Evolutionary conservation across 345 rosid species (phyloP).

Genomic region (Pelargonium nanum): DNA sequence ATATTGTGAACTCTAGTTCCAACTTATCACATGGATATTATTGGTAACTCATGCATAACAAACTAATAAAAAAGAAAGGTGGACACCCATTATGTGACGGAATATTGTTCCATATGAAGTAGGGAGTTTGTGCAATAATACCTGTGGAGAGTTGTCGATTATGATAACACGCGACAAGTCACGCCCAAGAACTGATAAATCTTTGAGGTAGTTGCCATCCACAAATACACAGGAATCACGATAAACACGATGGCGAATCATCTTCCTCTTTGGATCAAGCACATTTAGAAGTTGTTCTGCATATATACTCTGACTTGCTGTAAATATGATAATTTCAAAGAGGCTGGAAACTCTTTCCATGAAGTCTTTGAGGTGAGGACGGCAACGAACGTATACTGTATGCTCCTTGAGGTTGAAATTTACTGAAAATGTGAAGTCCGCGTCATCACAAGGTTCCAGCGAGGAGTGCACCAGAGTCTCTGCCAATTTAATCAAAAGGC

Average conservation of each 20-base stretch:
- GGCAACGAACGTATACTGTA: constrained; percentile 80
- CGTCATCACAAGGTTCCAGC: constrained; percentile 72
- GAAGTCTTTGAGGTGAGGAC: constrained; percentile 83
- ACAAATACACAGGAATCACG: constrained; percentile 95
- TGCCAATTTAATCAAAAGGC: constrained; percentile 17
- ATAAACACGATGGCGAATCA: constrained; percentile 84
- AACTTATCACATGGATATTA: too few relatives aligned
- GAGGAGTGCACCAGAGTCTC: constrained; percentile 96
- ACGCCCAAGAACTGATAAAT: constrained; percentile 88
- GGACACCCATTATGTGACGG: too few relatives aligned
- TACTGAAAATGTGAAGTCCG: constrained; percentile 90
- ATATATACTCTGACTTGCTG: constrained; percentile 96
- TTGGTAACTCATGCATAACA: too few relatives aligned
- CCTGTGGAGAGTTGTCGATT: constrained; percentile 98
- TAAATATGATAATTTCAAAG: constrained; percentile 89
- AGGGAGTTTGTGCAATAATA: constrained; percentile 14
- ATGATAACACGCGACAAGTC: constrained; percentile 79
- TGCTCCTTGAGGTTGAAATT: constrained; percentile 77
- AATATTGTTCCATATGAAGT: not conserved
- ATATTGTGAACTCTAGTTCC: too few relatives aligned
- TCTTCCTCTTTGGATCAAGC: constrained; percentile 92
- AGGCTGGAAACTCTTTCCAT: constrained; percentile 76
- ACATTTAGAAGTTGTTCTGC: constrained; percentile 95
- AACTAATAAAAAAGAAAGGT: too few relatives aligned
- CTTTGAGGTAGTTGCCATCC: constrained; percentile 92